These are phyloP conservation scores for Eustoma russellianum DNA, from an alignment of 257 asterid genomes.

Conservation along the genomic window DNA sequence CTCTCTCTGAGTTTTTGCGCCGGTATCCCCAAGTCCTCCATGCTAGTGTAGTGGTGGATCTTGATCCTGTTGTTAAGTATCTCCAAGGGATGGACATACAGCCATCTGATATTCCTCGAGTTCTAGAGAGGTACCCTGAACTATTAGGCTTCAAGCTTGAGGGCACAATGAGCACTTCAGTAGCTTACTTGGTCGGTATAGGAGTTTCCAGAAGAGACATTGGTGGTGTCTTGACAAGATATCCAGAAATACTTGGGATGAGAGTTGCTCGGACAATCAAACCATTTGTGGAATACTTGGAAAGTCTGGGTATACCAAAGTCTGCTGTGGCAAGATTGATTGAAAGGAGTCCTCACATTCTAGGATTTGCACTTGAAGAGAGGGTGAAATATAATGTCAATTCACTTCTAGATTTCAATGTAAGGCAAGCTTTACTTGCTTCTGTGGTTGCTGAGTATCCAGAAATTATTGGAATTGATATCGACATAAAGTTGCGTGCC, in stretches of 20 bases:
- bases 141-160: conserved; percentile 91
- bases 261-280: conserved; percentile 88
- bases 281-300: conserved; percentile 85
- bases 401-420: conserved; percentile 51
- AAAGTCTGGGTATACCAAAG: conserved; percentile 64
- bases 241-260: conserved; percentile 92
- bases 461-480: conserved; percentile 65
- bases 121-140: conserved; percentile 77
- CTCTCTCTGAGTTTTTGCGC: conserved; percentile 68
- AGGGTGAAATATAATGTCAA: conserved; percentile 60
- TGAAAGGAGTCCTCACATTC: conserved; percentile 72
- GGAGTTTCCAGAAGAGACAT: conserved; percentile 94
- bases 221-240: conserved; percentile 63
- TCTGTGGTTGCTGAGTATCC: conserved; percentile 83
- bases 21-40: conserved; percentile 93
- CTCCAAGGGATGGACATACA: conserved; percentile 97
- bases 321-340: conserved; percentile 80
- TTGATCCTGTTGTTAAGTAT: conserved; percentile 83
- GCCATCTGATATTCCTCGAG: conserved; percentile 76
- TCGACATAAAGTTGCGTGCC: conserved; percentile 37
- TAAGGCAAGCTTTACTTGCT: conserved; percentile 50
- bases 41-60: conserved; percentile 92
- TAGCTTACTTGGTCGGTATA: conserved; percentile 90
- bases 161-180: conserved; percentile 98
- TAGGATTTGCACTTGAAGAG: conserved; percentile 76